Evolutionary conservation across 2,329 filamentous ascomycete species (phyloP).

Genomic region (Colletotrichum tropicicola): DNA sequence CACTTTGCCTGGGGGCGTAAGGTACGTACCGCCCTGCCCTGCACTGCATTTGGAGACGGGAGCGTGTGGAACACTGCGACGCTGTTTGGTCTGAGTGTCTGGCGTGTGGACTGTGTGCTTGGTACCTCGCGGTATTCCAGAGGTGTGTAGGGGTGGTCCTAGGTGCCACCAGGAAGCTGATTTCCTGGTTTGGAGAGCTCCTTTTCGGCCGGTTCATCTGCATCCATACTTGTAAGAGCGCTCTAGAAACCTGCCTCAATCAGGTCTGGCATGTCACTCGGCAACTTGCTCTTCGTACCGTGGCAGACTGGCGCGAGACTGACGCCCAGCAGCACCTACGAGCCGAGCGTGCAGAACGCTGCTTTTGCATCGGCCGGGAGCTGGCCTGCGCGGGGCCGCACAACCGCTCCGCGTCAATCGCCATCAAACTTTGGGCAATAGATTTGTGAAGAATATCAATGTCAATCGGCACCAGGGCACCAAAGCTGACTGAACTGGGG

Average conservation of each 20-base stretch:
- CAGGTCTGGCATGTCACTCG: conserved; percentile 26
- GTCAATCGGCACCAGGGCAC: conserved; percentile 11
- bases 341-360: too few relatives aligned
- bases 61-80: conserved; percentile 10
- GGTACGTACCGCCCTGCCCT: conserved; percentile 1
- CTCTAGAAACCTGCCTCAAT: conserved; percentile 30
- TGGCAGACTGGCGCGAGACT: not conserved
- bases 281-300: conserved; percentile 14
- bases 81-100: conserved; percentile 5
- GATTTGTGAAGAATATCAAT: conserved; percentile 35
- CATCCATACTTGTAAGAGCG: conserved; percentile 16
- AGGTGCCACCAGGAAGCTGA: conserved; percentile 20
- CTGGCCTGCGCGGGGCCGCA: not conserved
- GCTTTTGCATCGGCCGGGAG: conserved; percentile 6
- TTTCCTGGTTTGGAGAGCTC: conserved; percentile 31
- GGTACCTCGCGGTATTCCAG: not conserved
- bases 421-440: conserved; percentile 32
- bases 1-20: too few relatives aligned
- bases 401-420: conserved; percentile 3
- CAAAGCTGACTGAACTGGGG: not conserved
- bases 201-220: conserved; percentile 14
- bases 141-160: conserved; percentile 27
- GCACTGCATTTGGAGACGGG: conserved; percentile 5
- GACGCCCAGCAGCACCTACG: not conserved
- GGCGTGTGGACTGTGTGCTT: conserved; percentile 2